A percentile compares a stretch with the other conserved stretches of the same genome.
Conservation (phyloP, 805 yeast species). For the Myxozyma neglecta region DNA sequence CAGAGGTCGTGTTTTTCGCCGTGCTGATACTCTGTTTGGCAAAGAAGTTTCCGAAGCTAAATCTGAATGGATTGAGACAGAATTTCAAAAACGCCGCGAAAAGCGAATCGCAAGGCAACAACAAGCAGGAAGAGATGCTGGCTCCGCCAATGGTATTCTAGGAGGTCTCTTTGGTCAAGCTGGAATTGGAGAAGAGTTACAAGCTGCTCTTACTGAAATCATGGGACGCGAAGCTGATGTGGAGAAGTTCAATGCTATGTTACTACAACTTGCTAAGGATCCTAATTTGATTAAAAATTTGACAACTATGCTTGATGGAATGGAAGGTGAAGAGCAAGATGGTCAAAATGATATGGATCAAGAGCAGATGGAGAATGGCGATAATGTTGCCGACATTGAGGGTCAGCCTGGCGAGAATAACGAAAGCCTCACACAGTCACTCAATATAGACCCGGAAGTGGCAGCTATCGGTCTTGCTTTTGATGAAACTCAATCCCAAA, state of each 20-base stretch:
- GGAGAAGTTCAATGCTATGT: constrained; percentile 34
- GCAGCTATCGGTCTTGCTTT: neutral
- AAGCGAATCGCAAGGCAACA: constrained; percentile 51
- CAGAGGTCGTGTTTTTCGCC: constrained; percentile 69
- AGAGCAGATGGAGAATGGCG: neutral
- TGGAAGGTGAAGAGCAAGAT: constrained; percentile 15
- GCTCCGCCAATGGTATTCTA: constrained; percentile 2
- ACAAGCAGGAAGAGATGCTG: constrained; percentile 5
- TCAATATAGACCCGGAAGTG: neutral
- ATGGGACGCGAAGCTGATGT: constrained; percentile 32
- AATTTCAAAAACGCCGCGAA: constrained; percentile 64
- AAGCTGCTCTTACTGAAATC: constrained; percentile 33
- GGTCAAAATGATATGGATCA: neutral
- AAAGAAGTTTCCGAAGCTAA: constrained; percentile 53
- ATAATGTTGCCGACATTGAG: neutral
- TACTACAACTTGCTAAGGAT: constrained; percentile 34
- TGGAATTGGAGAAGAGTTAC: constrained; percentile 32
- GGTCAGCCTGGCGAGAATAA: neutral
- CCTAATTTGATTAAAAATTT: constrained; percentile 34
- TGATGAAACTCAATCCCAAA: neutral
- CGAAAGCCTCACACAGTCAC: neutral
- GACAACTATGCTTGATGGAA: constrained; percentile 29
- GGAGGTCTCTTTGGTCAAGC: constrained; percentile 20
- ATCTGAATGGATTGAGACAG: constrained; percentile 69
- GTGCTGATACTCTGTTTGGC: constrained; percentile 71